Percentiles rank a stretch among this genome's conserved stretches.
Conservation (phyloP, 352 stramenopile genomes). For the Globisporangium barbulae region DNA sequence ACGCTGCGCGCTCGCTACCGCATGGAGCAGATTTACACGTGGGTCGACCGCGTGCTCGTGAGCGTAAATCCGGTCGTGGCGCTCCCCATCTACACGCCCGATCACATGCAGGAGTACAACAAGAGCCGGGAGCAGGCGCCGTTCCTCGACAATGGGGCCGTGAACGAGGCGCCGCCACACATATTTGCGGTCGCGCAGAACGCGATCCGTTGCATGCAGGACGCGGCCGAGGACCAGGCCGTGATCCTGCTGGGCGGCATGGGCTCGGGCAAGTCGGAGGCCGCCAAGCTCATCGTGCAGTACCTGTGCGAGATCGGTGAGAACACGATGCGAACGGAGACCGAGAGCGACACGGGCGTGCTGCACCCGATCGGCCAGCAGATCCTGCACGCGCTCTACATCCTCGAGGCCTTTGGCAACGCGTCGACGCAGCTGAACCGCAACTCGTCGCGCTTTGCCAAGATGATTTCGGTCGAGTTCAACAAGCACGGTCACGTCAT, state of each 20-base stretch:
- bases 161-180: slow-evolving; percentile 66
- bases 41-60: slow-evolving; percentile 73
- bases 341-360: slow-evolving; percentile 42
- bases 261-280: slow-evolving; percentile 75
- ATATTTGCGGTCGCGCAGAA: slow-evolving; percentile 80
- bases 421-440: slow-evolving; percentile 50
- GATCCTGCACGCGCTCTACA: slow-evolving; percentile 74
- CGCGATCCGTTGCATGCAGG: slow-evolving; percentile 72
- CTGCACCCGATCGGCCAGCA: slow-evolving; percentile 79
- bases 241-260: slow-evolving; percentile 74
- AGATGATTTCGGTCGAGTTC: slow-evolving; percentile 85
- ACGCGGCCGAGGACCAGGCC: slow-evolving; percentile 72
- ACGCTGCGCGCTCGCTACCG: slow-evolving; percentile 69
- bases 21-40: slow-evolving; percentile 84
- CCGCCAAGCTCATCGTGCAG: slow-evolving; percentile 78
- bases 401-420: slow-evolving; percentile 81
- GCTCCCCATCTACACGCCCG: slow-evolving; percentile 79
- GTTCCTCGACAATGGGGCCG: slow-evolving; percentile 47
- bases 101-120: slow-evolving; percentile 80
- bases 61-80: slow-evolving; percentile 67
- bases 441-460: slow-evolving; percentile 77
- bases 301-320: slow-evolving; percentile 81
- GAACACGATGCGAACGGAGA: slow-evolving; percentile 31
- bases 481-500: slow-evolving; percentile 75
- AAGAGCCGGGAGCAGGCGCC: slow-evolving; percentile 54